phyloP scores from a whole-genome alignment of 2,329 filamentous ascomycete species.

The Paradendryphiella salina region DNA sequence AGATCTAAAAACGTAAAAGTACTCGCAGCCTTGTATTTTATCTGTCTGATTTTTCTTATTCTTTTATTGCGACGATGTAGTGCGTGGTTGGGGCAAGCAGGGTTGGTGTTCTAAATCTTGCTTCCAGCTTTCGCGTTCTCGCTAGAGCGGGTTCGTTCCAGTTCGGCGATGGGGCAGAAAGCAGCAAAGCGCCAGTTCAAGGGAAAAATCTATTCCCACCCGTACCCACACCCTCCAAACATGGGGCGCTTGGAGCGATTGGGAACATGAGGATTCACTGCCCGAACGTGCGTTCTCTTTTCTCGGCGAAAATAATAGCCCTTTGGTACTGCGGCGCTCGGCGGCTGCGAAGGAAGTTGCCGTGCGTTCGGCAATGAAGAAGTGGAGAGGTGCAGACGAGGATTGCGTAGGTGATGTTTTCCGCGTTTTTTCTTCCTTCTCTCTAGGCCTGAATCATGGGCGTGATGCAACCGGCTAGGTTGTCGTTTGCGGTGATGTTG shows the following conservation, averaged over 20 bases:
- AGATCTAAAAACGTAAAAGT: no score
- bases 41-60: no score
- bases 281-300: slow-evolving; percentile 2
- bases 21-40: no score
- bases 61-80: no score
- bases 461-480: no score
- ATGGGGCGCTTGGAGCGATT: neutral
- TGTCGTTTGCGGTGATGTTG: no score
- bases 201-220: neutral
- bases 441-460: no score
- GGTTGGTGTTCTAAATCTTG: neutral
- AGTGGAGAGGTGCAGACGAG: neutral
- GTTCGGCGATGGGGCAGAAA: slow-evolving; percentile 3
- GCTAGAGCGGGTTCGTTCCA: neutral
- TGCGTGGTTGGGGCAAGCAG: neutral
- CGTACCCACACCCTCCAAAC: neutral
- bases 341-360: neutral
- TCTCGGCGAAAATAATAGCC: neutral
- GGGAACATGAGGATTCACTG: neutral
- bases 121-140: neutral
- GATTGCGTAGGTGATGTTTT: no score
- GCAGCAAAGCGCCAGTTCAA: slow-evolving; percentile 3
- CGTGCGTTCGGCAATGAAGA: neutral
- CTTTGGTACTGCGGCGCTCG: neutral
- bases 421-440: no score